Conservation (phyloP, 2,329 filamentous ascomycete species). For the Colletotrichum simmondsii region DNA sequence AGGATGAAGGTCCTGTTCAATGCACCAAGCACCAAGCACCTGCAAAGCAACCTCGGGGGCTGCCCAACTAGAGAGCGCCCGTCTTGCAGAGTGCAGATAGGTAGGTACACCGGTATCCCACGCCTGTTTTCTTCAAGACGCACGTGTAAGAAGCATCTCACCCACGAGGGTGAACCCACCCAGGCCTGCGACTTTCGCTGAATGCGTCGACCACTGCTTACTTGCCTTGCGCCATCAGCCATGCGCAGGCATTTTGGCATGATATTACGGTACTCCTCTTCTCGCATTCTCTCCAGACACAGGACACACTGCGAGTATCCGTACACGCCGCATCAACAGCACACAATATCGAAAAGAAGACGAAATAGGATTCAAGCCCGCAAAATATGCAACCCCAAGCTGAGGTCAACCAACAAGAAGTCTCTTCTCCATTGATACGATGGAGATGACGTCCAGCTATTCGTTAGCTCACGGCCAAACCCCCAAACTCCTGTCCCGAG, state of each 20-base stretch:
- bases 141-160: conserved; percentile 4
- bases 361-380: too few species aligned
- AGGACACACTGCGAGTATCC: not conserved
- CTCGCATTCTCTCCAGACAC: not conserved
- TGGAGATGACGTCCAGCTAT: not conserved
- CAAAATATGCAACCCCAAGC: not conserved
- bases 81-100: not conserved
- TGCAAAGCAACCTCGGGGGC: not conserved
- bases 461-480: not conserved
- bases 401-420: not conserved
- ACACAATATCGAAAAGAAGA: not conserved
- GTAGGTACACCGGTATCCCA: not conserved
- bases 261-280: not conserved
- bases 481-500: not conserved
- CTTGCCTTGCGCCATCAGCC: not conserved
- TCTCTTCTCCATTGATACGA: not conserved
- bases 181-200: not conserved
- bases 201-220: not conserved
- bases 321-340: not conserved
- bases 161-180: not conserved
- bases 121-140: not conserved
- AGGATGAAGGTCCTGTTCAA: not conserved
- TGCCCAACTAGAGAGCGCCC: not conserved
- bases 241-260: not conserved
- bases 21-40: not conserved